Percentiles rank a stretch among this genome's conserved stretches.
Conservation (phyloP, 768 basidiomycete genomes). For the Cytidiella melzeri region DNA sequence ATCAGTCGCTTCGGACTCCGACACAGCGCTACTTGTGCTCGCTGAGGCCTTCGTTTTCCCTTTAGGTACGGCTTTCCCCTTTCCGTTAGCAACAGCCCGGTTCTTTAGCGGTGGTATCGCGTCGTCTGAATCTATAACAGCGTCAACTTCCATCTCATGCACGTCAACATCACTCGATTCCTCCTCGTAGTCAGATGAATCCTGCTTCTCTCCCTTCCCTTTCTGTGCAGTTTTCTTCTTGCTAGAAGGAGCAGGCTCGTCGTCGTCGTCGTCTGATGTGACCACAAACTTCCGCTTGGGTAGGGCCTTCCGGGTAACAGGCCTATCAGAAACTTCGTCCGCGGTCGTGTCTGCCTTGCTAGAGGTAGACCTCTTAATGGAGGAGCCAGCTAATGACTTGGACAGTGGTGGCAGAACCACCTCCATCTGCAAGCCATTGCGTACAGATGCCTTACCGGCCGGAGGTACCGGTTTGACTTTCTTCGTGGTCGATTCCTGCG, state of each 20-base stretch:
- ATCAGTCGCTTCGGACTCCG: constrained; percentile 28
- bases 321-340: constrained; percentile 35
- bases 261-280: constrained; percentile 21
- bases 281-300: constrained; percentile 4
- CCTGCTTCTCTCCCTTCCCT: background rate
- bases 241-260: constrained; percentile 8
- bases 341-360: constrained; percentile 25
- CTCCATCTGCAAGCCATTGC: constrained; percentile 40
- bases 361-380: constrained; percentile 25
- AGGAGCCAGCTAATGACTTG: constrained; percentile 11
- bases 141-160: constrained; percentile 22
- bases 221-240: constrained; percentile 4
- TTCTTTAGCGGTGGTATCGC: constrained; percentile 12
- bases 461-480: background rate
- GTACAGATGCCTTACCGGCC: constrained; percentile 3
- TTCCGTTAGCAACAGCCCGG: constrained; percentile 22
- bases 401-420: constrained; percentile 42
- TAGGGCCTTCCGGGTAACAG: background rate
- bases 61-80: constrained; percentile 18
- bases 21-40: constrained; percentile 14
- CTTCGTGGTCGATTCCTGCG: constrained; percentile 15
- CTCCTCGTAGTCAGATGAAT: constrained; percentile 12
- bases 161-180: constrained; percentile 11
- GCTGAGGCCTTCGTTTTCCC: constrained; percentile 18
- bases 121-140: constrained; percentile 14